Evolutionary conservation across 2,329 filamentous ascomycete species (phyloP).

Genomic region (Gyromitra esculenta): DNA sequence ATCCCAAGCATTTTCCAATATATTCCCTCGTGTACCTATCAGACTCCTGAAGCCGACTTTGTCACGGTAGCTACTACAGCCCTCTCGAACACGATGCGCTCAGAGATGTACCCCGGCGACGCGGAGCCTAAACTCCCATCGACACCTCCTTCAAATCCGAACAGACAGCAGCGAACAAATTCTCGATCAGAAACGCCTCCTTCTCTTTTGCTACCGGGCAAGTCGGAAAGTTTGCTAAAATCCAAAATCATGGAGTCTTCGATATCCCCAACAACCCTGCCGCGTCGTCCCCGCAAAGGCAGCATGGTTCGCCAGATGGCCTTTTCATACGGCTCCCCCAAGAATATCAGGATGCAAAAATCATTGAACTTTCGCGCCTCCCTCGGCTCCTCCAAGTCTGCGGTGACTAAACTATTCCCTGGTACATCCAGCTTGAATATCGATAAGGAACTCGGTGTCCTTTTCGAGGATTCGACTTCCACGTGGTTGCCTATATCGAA

Average conservation of each 20-base stretch:
- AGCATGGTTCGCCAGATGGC: constrained; percentile 33
- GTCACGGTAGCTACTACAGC: background rate
- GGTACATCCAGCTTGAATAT: constrained; percentile 4
- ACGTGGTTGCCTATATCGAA: constrained; percentile 25
- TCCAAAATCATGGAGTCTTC: background rate
- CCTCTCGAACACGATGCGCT: background rate
- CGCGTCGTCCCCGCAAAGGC: constrained; percentile 23
- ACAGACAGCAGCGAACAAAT: constrained; percentile 8
- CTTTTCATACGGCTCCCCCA: constrained; percentile 28
- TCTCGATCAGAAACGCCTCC: constrained; percentile 13
- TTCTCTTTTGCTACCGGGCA: background rate
- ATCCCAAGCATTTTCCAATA: background rate
- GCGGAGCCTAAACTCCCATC: constrained; percentile 2
- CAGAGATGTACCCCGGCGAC: constrained; percentile 16
- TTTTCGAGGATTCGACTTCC: constrained; percentile 27
- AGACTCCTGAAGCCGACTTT: no score
- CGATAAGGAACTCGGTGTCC: constrained; percentile 27
- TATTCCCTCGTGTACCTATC: background rate
- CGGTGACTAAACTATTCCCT: background rate
- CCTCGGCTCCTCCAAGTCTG: background rate
- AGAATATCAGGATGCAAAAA: constrained; percentile 10
- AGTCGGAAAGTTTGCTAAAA: background rate
- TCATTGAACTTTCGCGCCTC: background rate
- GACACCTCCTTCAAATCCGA: constrained; percentile 10
- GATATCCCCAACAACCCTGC: constrained; percentile 12